These are phyloP conservation scores for Leccinum pachyderme DNA, from an alignment of 1,284 basidiomycete species.

Conservation along the genomic window DNA sequence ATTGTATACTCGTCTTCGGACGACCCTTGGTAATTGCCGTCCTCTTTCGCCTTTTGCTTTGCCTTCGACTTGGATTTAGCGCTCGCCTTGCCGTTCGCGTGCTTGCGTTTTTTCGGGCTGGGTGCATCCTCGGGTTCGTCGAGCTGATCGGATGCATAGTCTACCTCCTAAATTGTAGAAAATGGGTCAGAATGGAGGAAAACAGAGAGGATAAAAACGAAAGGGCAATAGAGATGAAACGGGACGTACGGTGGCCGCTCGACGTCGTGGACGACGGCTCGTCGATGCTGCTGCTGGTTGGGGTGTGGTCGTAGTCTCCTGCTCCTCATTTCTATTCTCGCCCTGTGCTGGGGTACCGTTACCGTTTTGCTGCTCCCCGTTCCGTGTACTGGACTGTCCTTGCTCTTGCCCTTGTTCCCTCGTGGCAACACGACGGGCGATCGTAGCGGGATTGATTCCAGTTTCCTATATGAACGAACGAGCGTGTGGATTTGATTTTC, in stretches of 20 bases:
- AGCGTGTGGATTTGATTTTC: neutral
- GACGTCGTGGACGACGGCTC: conserved; percentile 11
- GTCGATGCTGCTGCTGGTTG: conserved; percentile 8
- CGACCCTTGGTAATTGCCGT: conserved; percentile 45
- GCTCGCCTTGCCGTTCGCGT: conserved; percentile 34
- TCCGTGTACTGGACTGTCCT: conserved; percentile 32
- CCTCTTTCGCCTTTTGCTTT: conserved; percentile 46
- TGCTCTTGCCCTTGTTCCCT: conserved; percentile 33
- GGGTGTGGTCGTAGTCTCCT: neutral
- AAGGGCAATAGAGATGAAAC: neutral
- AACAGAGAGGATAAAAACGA: neutral
- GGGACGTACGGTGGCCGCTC: conserved; percentile 7
- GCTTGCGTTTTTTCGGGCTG: conserved; percentile 41
- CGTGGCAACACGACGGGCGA: conserved; percentile 57
- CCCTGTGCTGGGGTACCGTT: conserved; percentile 12
- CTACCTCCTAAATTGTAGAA: conserved; percentile 38
- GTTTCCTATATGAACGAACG: conserved; percentile 51
- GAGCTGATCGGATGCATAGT: conserved; percentile 71
- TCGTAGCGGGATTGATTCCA: conserved; percentile 72
- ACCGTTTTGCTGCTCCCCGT: conserved; percentile 36
- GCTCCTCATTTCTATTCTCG: conserved; percentile 3
- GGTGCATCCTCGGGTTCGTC: conserved; percentile 53
- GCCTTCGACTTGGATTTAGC: conserved; percentile 48
- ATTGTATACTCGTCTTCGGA: conserved; percentile 57
- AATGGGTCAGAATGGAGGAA: neutral